Evolutionary conservation across 2,329 filamentous ascomycete genomes (phyloP).

Genomic region (Davidsoniella australis): DNA sequence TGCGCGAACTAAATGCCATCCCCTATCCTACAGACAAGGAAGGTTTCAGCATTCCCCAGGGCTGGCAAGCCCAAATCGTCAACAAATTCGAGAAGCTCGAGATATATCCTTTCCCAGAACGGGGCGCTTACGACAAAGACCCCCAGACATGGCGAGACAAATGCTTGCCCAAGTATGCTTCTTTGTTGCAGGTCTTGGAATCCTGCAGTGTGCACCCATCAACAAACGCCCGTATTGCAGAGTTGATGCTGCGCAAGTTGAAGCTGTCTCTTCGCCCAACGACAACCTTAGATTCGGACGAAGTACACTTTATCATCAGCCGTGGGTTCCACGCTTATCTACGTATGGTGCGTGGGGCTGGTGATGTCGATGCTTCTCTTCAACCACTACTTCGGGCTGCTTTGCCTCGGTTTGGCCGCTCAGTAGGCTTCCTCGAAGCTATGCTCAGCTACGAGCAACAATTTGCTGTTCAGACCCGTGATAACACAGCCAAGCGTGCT

Average conservation of each 20-base stretch:
- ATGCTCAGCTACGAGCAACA: slow-evolving; percentile 12
- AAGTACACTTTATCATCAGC: slow-evolving; percentile 56
- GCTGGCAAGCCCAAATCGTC: slow-evolving; percentile 58
- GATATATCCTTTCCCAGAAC: slow-evolving; percentile 46
- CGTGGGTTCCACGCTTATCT: slow-evolving; percentile 60
- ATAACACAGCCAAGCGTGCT: not conserved
- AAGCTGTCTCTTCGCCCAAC: slow-evolving; percentile 47
- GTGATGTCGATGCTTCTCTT: slow-evolving; percentile 40
- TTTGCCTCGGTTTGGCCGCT: slow-evolving; percentile 47
- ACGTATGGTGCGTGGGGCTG: slow-evolving; percentile 42
- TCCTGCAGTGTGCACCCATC: slow-evolving; percentile 47
- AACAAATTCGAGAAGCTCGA: slow-evolving; percentile 50
- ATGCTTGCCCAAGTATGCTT: slow-evolving; percentile 51
- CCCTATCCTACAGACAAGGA: slow-evolving; percentile 35
- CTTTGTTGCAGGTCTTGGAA: slow-evolving; percentile 45
- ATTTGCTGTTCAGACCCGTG: slow-evolving; percentile 1
- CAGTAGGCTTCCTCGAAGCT: slow-evolving; percentile 44
- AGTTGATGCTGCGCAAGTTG: slow-evolving; percentile 48
- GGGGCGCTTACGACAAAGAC: slow-evolving; percentile 43
- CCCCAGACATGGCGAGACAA: slow-evolving; percentile 43
- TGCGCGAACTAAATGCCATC: slow-evolving; percentile 40
- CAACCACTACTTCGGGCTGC: slow-evolving; percentile 49
- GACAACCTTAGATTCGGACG: slow-evolving; percentile 39
- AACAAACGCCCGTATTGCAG: slow-evolving; percentile 47
- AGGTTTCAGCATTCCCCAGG: slow-evolving; percentile 39